These are phyloP conservation scores for Pachyrhizus erosus DNA, from an alignment of 306 rosid species.

Conservation along the genomic window DNA sequence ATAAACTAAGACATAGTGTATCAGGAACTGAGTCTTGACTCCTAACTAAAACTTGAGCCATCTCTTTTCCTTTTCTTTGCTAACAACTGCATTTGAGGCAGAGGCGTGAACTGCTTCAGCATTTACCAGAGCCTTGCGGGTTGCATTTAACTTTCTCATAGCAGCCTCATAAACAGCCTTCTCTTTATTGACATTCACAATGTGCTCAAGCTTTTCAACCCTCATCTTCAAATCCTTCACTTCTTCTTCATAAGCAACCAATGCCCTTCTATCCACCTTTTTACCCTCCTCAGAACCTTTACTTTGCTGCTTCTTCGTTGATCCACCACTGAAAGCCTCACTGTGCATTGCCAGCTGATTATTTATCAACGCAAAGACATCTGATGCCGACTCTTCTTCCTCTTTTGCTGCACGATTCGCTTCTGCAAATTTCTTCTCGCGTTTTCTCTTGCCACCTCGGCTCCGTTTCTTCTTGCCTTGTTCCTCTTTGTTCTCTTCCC, in stretches of 20 bases:
- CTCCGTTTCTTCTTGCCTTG: slow-evolving; percentile 69
- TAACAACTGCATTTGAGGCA: slow-evolving; percentile 80
- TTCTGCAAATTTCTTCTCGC: slow-evolving; percentile 83
- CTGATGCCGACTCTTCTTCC: slow-evolving; percentile 62
- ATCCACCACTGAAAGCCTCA: slow-evolving; percentile 54
- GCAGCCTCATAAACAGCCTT: slow-evolving; percentile 89
- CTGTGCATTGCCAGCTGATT: slow-evolving; percentile 77
- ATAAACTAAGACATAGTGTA: slow-evolving; percentile 2
- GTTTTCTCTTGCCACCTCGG: slow-evolving; percentile 93
- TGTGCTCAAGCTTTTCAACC: slow-evolving; percentile 85
- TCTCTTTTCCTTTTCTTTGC: slow-evolving; percentile 88
- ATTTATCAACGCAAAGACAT: slow-evolving; percentile 81
- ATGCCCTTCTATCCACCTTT: slow-evolving; percentile 71
- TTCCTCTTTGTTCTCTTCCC: slow-evolving; percentile 49
- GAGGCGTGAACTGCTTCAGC: slow-evolving; percentile 82
- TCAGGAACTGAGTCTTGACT: slow-evolving; percentile 4
- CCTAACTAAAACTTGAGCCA: slow-evolving; percentile 87
- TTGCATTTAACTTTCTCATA: slow-evolving; percentile 71
- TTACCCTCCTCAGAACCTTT: slow-evolving; percentile 67
- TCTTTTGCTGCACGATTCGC: slow-evolving; percentile 68
- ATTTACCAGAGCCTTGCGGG: slow-evolving; percentile 79
- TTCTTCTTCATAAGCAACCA: slow-evolving; percentile 79
- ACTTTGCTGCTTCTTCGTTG: slow-evolving; percentile 63
- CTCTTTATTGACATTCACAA: slow-evolving; percentile 80
- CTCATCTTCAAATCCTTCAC: slow-evolving; percentile 77